These are phyloP conservation scores for Jamesozyma hellenica DNA, from an alignment of 805 yeast species.

Conservation along the genomic window DNA sequence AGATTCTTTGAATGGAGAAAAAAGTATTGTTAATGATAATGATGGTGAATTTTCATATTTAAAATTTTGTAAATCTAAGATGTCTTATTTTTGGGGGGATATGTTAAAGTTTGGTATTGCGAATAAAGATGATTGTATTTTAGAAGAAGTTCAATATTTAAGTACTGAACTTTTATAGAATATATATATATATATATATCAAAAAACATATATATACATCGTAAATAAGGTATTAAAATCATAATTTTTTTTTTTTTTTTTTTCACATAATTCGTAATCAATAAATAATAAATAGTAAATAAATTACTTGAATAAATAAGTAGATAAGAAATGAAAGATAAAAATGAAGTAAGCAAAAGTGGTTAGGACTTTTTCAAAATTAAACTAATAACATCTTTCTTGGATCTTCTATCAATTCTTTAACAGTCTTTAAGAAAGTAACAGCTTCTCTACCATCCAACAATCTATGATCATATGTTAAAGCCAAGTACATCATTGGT, in stretches of 20 bases:
- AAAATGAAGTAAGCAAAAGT: background rate
- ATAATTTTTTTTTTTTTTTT: too few relatives aligned
- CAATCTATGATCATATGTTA: conserved; percentile 96
- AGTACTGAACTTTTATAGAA: background rate
- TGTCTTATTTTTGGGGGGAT: conserved; percentile 63
- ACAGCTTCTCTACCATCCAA: conserved; percentile 99
- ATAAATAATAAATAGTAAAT: background rate
- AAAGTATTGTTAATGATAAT: conserved; percentile 9
- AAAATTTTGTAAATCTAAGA: conserved; percentile 61
- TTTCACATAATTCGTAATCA: too few relatives aligned
- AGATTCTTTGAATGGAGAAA: too few relatives aligned
- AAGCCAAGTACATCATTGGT: conserved; percentile 99
- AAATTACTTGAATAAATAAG: background rate
- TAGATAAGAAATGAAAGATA: background rate
- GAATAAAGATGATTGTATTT: conserved; percentile 23
- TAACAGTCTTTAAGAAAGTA: conserved; percentile 87
- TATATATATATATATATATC: too few relatives aligned
- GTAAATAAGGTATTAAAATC: too few relatives aligned
- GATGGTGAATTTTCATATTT: conserved; percentile 51
- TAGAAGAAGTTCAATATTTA: conserved; percentile 37
- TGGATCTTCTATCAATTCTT: conserved; percentile 97
- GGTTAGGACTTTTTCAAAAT: background rate
- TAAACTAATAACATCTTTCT: conserved; percentile 77
- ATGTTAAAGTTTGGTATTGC: conserved; percentile 48
- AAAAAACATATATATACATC: too few relatives aligned